These are phyloP conservation scores for Babesia bigemina DNA, from an alignment of 169 alveolate genomes.

Conservation along the genomic window DNA sequence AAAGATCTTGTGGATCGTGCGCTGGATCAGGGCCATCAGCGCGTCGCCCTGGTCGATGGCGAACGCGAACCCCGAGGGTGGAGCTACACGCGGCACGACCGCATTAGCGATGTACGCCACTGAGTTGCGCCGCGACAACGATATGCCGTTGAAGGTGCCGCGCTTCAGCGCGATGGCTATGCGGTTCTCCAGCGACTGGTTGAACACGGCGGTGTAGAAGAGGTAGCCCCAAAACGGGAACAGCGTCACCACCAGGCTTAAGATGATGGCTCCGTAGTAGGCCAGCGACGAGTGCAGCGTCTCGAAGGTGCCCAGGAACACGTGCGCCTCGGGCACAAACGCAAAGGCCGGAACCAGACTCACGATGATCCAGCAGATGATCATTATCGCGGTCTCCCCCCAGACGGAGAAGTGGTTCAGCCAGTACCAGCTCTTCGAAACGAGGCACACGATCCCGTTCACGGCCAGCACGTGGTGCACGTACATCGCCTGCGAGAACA, in stretches of 20 bases:
- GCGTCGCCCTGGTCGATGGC: conserved; percentile 74
- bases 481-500: conserved; percentile 72
- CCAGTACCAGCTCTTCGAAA: conserved; percentile 73
- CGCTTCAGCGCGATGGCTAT: conserved; percentile 64
- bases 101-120: conserved; percentile 67
- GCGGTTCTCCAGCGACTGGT: conserved; percentile 74
- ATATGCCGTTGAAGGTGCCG: conserved; percentile 71
- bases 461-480: conserved; percentile 72
- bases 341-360: conserved; percentile 64
- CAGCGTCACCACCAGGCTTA: conserved; percentile 59
- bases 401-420: conserved; percentile 56
- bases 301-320: conserved; percentile 73
- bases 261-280: conserved; percentile 55
- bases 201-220: conserved; percentile 62
- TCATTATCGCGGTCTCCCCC: conserved; percentile 53
- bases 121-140: conserved; percentile 33
- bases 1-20: conserved; percentile 68
- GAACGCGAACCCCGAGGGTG: conserved; percentile 70
- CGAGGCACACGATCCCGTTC: conserved; percentile 68
- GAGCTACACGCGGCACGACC: conserved; percentile 12
- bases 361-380: conserved; percentile 68
- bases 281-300: conserved; percentile 56
- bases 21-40: conserved; percentile 64
- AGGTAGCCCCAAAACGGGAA: conserved; percentile 66
- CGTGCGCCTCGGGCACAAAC: conserved; percentile 73